Base-by-base conservation (phyloP, 805 yeast species). In the Hanseniaspora thailandica region DNA sequence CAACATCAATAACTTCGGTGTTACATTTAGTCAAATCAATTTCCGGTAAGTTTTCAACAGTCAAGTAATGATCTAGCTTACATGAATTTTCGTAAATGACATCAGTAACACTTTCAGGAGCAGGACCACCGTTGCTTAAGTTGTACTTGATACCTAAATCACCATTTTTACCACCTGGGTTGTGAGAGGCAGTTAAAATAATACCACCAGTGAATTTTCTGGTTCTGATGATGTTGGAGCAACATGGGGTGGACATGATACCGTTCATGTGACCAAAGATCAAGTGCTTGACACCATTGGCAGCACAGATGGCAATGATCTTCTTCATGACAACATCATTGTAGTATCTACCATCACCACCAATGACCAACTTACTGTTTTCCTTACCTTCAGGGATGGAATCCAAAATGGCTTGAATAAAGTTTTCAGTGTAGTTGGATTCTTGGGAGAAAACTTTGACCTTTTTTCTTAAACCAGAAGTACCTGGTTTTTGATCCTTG, bases 101-200 rank as follows among this genome's bases (percentile, higher is more conserved):
- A 71, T 90, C 78, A 12, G 98, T 90, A 56, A 93, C 94, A 15
- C 84, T 71, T 68, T 90, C 98, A 12, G 98, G 98, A 10, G 97
- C 97, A 40, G 98, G 98, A 2, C 96, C 98, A 60, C 98, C 98
- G 65, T 90, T 90, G 58, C 85, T 78, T 67, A 93, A 73, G 69
- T 90, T 93, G 73, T 93, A 93, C 72, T 90, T 90, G 73, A 90
- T 90, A 53, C 98, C 98, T 65, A 88, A 76, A 66, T 90, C 98
- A 58, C 85, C 81, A 26, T 75, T 70, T 55, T 96, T 96, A 8
- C 97, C 97, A 66, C 98, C 98, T 17, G 98, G 98, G 69, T 90
- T 90, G 69, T 90, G 98, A 23, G 95, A 84, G 2, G 97, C 97
- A 8, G 98, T 90, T 63, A 90, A 74, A 59, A 93, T 86, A 69